Evolutionary conservation across 345 rosid species (phyloP).

Genomic region (Euphorbia pulcherrima): DNA sequence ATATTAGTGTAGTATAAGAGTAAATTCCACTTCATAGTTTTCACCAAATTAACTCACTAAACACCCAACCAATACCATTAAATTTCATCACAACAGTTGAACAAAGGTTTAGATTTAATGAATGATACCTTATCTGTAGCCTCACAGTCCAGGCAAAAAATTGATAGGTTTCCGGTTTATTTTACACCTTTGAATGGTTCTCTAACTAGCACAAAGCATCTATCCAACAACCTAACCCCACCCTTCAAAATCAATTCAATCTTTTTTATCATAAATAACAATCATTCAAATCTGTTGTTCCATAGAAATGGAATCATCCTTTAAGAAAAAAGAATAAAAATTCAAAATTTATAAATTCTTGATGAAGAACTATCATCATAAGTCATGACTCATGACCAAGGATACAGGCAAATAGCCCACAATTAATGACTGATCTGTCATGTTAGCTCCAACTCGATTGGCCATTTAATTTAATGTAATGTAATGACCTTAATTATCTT

Average conservation of each 20-base stretch:
- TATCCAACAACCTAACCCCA: background rate
- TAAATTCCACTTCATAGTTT: background rate
- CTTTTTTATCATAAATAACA: no score
- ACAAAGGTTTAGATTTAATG: background rate
- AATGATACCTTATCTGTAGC: background rate
- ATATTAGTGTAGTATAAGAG: background rate
- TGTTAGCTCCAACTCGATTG: no score
- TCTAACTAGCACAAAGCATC: background rate
- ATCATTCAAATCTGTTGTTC: background rate
- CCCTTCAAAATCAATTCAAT: background rate
- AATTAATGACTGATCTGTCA: no score
- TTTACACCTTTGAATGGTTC: background rate
- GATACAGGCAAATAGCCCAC: no score
- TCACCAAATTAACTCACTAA: background rate
- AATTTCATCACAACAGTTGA: background rate
- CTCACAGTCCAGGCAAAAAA: background rate
- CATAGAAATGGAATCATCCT: background rate
- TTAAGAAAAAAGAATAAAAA: no score
- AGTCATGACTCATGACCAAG: no score
- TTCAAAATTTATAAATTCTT: no score
- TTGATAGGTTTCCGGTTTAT: background rate
- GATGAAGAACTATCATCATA: no score
- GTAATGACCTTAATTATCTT: no score
- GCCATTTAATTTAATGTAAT: no score
- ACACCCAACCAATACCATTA: background rate